These are phyloP conservation scores for Ceratocystis papillata DNA, from an alignment of 2,329 filamentous ascomycete genomes.

Conservation along the genomic window DNA sequence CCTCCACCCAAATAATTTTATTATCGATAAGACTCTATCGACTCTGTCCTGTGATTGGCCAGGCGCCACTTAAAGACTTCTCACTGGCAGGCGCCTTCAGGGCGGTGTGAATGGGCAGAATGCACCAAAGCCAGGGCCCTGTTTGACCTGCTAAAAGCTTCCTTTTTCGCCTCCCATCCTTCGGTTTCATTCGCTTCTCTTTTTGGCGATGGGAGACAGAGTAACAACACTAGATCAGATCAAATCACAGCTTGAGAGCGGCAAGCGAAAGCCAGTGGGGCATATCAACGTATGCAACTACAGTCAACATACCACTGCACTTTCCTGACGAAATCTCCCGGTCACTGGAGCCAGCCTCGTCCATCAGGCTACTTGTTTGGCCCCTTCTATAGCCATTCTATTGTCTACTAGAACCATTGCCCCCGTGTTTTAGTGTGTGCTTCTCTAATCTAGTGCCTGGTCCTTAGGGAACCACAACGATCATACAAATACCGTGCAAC, in stretches of 20 bases:
- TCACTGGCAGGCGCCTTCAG: not conserved
- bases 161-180: not conserved
- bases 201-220: not conserved
- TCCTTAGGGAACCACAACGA: not conserved
- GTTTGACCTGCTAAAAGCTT: not conserved
- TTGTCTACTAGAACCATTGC: not conserved
- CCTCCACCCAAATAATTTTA: not conserved
- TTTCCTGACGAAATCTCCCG: not conserved
- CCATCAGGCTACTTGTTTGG: not conserved
- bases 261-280: not conserved
- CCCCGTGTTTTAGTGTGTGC: not conserved
- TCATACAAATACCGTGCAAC: too few species aligned
- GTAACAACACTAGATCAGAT: not conserved
- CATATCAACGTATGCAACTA: not conserved
- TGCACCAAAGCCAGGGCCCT: not conserved
- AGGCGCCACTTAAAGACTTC: conserved; percentile 1
- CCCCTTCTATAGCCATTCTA: not conserved
- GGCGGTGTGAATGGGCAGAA: conserved; percentile 20
- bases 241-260: not conserved
- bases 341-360: not conserved
- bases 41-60: not conserved
- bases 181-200: not conserved
- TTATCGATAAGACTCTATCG: not conserved
- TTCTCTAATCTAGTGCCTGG: not conserved
- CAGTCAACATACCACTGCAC: not conserved